A percentile compares a stretch with the other conserved stretches of the same genome.
Evolutionary conservation across 73 alveolate genomes (phyloP).

Genomic region (Symbiodinium natans): DNA sequence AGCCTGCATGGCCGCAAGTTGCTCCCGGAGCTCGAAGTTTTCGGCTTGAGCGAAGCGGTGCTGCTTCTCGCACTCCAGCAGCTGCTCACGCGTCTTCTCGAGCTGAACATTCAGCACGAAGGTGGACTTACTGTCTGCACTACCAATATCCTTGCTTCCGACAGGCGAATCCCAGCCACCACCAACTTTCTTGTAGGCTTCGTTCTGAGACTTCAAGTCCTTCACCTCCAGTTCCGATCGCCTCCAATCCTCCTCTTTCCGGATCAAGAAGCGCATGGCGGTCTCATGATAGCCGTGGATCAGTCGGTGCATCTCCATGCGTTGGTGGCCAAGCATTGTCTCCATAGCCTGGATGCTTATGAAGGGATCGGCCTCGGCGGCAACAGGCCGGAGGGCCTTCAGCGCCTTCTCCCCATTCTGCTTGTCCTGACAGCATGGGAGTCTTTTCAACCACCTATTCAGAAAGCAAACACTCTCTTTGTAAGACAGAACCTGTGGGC

Average conservation of each 20-base stretch:
- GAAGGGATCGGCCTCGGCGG: conserved; percentile 40
- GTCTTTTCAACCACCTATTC: too few species aligned
- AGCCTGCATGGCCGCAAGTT: conserved; percentile 76
- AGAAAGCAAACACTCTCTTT: too few species aligned
- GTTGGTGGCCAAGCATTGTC: conserved; percentile 12
- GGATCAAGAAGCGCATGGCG: conserved; percentile 44
- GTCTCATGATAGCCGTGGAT: conserved; percentile 90
- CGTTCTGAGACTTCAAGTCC: conserved; percentile 17
- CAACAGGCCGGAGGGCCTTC: conserved; percentile 36
- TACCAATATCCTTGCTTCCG: background rate
- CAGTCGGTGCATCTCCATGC: conserved; percentile 77
- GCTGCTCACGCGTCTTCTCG: conserved; percentile 56
- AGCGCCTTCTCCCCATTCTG: conserved; percentile 58
- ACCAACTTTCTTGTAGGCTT: conserved; percentile 5
- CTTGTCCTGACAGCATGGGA: too few species aligned
- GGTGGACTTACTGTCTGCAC: conserved; percentile 7
- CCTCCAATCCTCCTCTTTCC: conserved; percentile 59
- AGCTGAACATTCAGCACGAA: conserved; percentile 50
- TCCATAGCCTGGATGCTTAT: conserved; percentile 72
- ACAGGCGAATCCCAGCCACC: background rate
- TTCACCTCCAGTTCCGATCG: conserved; percentile 40
- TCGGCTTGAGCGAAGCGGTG: conserved; percentile 15
- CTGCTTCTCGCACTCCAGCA: conserved; percentile 49
- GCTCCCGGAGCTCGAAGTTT: conserved; percentile 73
- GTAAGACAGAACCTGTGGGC: too few species aligned